A percentile compares a stretch with the other conserved stretches of the same genome.
phyloP scores from a whole-genome alignment of 495 filamentous ascomycete species.

The Collariella sp. region DNA sequence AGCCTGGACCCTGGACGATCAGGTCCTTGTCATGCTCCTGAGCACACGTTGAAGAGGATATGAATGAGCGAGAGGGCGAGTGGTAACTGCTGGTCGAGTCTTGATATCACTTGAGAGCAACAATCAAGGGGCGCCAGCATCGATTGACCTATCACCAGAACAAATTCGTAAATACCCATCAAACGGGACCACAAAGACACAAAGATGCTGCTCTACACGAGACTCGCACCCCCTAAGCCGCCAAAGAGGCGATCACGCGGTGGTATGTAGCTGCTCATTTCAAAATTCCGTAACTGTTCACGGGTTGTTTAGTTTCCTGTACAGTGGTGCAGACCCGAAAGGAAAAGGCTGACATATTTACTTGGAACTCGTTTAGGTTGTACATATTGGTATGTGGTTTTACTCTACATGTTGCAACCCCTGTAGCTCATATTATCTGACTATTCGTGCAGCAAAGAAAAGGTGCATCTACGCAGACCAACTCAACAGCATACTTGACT shows the following conservation, averaged over 20 bases:
- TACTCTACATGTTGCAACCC: not conserved
- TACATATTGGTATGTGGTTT: conserved; percentile 45
- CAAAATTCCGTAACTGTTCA: too few relatives aligned
- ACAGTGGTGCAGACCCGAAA: too few relatives aligned
- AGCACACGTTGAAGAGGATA: too few relatives aligned
- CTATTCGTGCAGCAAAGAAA: conserved; percentile 27
- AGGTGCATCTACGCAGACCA: conserved; percentile 17
- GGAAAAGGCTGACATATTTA: not conserved
- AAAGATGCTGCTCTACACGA: conserved; percentile 51
- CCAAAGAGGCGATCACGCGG: conserved; percentile 54
- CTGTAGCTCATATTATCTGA: conserved; percentile 7
- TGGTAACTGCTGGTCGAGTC: too few relatives aligned
- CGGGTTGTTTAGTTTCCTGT: too few relatives aligned
- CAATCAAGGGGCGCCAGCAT: too few relatives aligned
- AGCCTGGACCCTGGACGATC: too few relatives aligned
- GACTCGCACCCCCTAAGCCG: conserved; percentile 48
- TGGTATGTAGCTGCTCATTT: conserved; percentile 39
- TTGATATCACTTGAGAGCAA: too few relatives aligned
- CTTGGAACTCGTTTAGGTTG: conserved; percentile 45
- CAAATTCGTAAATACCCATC: not conserved
- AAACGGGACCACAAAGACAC: too few relatives aligned
- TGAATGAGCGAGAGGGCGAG: too few relatives aligned
- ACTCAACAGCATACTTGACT: not conserved
- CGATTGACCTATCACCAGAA: too few relatives aligned
- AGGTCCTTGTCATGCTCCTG: too few relatives aligned